phyloP scores from a whole-genome alignment of 73 alveolate genomes.

The Tetrahymena thermophila region DNA sequence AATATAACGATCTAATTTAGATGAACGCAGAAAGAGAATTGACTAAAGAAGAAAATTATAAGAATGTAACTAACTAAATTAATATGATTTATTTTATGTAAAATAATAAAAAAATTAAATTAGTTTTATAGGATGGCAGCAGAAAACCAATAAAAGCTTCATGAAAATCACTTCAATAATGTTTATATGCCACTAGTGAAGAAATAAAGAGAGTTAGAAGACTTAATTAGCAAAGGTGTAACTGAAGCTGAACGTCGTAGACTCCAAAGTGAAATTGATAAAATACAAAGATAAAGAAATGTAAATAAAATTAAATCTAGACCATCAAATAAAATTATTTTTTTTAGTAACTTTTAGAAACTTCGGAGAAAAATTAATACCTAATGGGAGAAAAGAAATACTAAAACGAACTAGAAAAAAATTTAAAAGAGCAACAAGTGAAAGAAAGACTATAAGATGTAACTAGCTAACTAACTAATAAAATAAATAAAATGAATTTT shows the following conservation, averaged over 20 bases:
- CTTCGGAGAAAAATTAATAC: background rate
- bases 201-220: background rate
- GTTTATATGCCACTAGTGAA: background rate
- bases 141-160: background rate
- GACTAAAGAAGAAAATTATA: background rate
- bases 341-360: background rate
- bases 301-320: background rate
- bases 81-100: too few relatives aligned
- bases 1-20: background rate
- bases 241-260: conserved; percentile 2
- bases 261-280: background rate
- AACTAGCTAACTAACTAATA: background rate
- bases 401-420: background rate
- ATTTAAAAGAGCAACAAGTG: background rate
- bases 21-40: background rate
- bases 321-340: too few relatives aligned
- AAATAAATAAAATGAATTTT: background rate
- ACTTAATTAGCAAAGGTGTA: background rate
- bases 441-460: background rate
- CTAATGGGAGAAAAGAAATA: background rate
- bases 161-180: background rate
- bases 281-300: background rate
- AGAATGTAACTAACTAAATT: background rate
- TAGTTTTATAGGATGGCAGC: background rate
- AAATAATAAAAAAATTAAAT: background rate